Percentiles rank a stretch among this genome's conserved stretches.
These are phyloP conservation scores for Cladophialophora exuberans DNA, from an alignment of 2,329 filamentous ascomycete genomes.

Conservation along the genomic window DNA sequence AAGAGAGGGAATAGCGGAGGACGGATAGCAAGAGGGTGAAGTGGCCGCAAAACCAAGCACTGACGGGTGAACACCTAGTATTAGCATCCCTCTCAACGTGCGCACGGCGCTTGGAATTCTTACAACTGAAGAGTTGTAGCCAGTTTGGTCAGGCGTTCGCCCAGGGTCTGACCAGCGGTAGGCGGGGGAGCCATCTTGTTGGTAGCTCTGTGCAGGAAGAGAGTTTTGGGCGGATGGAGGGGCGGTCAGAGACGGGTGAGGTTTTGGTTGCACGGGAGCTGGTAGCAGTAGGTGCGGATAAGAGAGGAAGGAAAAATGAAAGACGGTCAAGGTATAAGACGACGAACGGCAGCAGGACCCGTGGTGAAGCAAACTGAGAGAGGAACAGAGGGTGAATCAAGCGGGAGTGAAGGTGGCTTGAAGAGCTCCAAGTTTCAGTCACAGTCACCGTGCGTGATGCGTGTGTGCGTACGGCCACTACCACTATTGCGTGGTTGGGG, in stretches of 20 bases:
- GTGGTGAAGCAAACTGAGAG: neutral
- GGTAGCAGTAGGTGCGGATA: neutral
- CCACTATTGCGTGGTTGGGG: neutral
- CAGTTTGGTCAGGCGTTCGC: conserved; percentile 74
- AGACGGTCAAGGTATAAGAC: neutral
- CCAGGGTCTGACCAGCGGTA: conserved; percentile 68
- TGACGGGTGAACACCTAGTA: conserved; percentile 46
- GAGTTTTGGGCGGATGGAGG: conserved; percentile 10
- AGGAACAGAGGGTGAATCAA: conserved; percentile 2
- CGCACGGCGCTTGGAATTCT: conserved; percentile 8
- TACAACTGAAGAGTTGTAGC: conserved; percentile 83
- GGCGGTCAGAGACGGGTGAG: conserved; percentile 25
- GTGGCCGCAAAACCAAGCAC: conserved; percentile 63
- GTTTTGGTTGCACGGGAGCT: too few relatives aligned
- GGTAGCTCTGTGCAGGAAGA: conserved; percentile 5
- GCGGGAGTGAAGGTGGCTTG: neutral
- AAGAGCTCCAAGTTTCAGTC: neutral
- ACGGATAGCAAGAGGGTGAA: conserved; percentile 82
- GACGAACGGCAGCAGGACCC: neutral
- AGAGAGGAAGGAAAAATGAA: neutral
- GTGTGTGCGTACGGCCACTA: too few relatives aligned
- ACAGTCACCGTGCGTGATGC: neutral
- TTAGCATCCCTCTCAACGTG: neutral
- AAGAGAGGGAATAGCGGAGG: conserved; percentile 80
- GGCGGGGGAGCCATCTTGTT: conserved; percentile 77